Conservation (phyloP, 305 asterid species). For the Fraxinus sp. region DNA sequence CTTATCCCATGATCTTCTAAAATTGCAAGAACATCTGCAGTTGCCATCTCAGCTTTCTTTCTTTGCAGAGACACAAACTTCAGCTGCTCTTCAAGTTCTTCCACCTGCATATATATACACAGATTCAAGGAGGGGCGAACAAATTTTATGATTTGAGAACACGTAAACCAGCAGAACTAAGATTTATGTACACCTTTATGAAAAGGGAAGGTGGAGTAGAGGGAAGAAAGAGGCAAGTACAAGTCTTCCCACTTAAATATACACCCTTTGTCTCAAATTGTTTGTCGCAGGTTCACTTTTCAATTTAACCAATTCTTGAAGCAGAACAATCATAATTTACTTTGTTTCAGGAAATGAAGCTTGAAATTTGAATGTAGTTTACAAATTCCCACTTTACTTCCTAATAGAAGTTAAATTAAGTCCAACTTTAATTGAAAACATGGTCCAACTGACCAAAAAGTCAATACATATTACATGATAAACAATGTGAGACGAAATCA, state of each 20-base stretch:
- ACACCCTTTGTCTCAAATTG: background rate
- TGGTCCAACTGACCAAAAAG: background rate
- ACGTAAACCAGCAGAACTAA: conserved; percentile 2
- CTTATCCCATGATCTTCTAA: conserved; percentile 71
- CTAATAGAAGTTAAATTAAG: conserved; percentile 3
- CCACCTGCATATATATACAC: conserved; percentile 43
- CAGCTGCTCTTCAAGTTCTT: conserved; percentile 84
- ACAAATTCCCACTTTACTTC: background rate
- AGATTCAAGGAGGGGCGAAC: background rate
- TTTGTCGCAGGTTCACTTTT: background rate
- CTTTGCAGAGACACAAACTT: conserved; percentile 70
- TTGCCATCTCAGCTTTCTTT: conserved; percentile 91
- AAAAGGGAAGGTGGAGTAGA: background rate
- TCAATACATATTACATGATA: background rate
- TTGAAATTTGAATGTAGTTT: background rate
- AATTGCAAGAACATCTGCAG: conserved; percentile 71
- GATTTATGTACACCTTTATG: background rate
- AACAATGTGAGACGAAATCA: conserved; percentile 10
- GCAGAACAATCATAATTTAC: background rate
- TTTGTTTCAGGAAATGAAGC: background rate
- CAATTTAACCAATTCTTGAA: background rate
- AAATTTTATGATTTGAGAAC: background rate
- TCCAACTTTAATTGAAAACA: background rate
- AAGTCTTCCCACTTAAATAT: background rate
- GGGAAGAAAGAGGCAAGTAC: background rate